These are phyloP conservation scores for Ascochyta koolunga DNA, from an alignment of 2,329 filamentous ascomycete genomes.

Conservation along the genomic window DNA sequence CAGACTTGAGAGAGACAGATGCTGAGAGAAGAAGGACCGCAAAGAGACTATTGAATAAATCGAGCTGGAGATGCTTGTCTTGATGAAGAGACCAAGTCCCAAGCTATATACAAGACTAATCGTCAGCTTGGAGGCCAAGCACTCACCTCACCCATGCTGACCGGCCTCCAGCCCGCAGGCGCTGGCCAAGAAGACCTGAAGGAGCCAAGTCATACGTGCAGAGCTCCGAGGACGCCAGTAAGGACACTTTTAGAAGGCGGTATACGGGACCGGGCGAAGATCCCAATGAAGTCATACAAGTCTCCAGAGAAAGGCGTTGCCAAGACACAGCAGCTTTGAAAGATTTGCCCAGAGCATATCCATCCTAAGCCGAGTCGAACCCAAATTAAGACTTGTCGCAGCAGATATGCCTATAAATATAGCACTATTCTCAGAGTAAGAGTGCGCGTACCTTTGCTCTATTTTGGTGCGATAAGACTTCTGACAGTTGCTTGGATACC, in stretches of 20 bases:
- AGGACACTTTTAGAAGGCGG: slow-evolving; percentile 18
- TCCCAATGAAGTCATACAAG: slow-evolving; percentile 7
- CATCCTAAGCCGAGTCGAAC: not conserved
- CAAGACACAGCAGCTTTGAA: slow-evolving; percentile 16
- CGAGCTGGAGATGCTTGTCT: not conserved
- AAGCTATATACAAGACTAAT: slow-evolving; percentile 19
- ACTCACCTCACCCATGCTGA: slow-evolving; percentile 10
- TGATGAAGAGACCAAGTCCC: slow-evolving; percentile 16
- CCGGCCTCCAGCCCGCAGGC: slow-evolving; percentile 13
- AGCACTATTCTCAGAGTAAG: too few species aligned
- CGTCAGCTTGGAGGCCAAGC: slow-evolving; percentile 4
- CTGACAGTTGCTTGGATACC: slow-evolving; percentile 19
- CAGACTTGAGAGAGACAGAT: slow-evolving; percentile 13
- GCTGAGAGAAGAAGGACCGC: slow-evolving; percentile 21
- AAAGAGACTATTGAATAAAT: slow-evolving; percentile 5
- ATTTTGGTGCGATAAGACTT: slow-evolving; percentile 19
- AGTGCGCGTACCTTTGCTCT: too few species aligned
- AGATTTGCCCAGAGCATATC: slow-evolving; percentile 5
- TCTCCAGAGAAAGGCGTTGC: slow-evolving; percentile 19
- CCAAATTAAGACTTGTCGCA: too few species aligned
- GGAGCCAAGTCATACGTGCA: slow-evolving; percentile 38
- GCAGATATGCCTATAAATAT: too few species aligned
- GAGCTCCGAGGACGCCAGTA: slow-evolving; percentile 11
- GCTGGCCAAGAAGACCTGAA: slow-evolving; percentile 27
- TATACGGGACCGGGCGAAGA: slow-evolving; percentile 9